A percentile compares a stretch with the other conserved stretches of the same genome.
Evolutionary conservation across 352 stramenopile species (phyloP).

Genomic region (Peronosclerospora sorghi): DNA sequence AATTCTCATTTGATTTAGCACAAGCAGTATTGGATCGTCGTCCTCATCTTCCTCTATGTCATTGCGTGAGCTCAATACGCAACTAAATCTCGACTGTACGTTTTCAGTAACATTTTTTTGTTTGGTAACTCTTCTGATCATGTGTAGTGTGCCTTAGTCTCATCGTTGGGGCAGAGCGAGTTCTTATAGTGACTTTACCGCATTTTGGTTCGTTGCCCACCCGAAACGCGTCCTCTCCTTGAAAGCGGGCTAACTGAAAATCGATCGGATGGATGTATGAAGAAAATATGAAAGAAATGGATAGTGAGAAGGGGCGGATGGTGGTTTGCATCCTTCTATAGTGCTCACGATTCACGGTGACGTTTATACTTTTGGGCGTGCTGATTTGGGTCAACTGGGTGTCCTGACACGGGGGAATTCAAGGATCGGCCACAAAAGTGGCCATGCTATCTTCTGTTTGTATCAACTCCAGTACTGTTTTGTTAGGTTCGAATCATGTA

Average conservation of each 20-base stretch:
- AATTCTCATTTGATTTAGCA: slow-evolving; percentile 55
- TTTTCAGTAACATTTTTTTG: background rate
- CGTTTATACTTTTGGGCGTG: too few species aligned
- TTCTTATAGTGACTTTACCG: slow-evolving; percentile 26
- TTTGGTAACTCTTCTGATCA: slow-evolving; percentile 2
- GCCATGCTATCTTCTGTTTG: too few species aligned
- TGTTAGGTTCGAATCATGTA: too few species aligned
- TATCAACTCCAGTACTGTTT: too few species aligned
- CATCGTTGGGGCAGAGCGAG: slow-evolving; percentile 25
- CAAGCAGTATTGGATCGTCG: slow-evolving; percentile 6
- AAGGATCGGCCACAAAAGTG: too few species aligned
- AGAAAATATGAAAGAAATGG: too few species aligned
- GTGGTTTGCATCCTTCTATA: too few species aligned
- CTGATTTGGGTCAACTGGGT: too few species aligned
- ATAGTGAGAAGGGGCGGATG: too few species aligned
- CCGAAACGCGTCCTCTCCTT: slow-evolving; percentile 15
- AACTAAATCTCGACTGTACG: slow-evolving; percentile 31
- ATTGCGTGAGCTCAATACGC: slow-evolving; percentile 20
- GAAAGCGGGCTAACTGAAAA: slow-evolving; percentile 36
- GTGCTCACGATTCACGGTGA: too few species aligned
- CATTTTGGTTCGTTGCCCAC: slow-evolving; percentile 11
- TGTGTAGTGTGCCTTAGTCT: slow-evolving; percentile 8
- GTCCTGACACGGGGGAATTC: too few species aligned
- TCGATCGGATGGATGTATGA: slow-evolving; percentile 62
- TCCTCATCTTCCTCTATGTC: slow-evolving; percentile 8